Evolutionary conservation across 495 filamentous ascomycete species (phyloP).

Genomic region (Neurospora cerealis): DNA sequence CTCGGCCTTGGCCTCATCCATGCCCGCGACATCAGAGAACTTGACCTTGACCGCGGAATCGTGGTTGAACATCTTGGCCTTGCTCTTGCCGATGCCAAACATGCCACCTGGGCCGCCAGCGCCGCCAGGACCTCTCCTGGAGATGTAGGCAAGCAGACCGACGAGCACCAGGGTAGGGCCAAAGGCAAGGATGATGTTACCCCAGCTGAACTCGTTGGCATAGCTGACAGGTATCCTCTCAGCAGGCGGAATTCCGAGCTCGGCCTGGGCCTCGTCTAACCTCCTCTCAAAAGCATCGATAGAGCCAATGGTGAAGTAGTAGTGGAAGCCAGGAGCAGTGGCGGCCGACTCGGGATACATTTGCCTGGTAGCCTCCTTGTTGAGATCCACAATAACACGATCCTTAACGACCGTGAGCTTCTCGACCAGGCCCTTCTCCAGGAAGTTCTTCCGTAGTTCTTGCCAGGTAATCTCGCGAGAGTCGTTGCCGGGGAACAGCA

Average conservation of each 20-base stretch:
- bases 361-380: conserved; percentile 64
- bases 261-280: conserved; percentile 76
- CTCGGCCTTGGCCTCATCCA: conserved; percentile 96
- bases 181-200: conserved; percentile 59
- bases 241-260: conserved; percentile 69
- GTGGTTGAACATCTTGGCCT: conserved; percentile 93
- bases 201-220: conserved; percentile 59
- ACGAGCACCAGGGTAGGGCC: conserved; percentile 83
- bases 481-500: conserved; percentile 10
- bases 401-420: conserved; percentile 72
- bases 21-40: conserved; percentile 93
- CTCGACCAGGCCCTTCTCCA: conserved; percentile 92
- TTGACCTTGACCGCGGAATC: conserved; percentile 93
- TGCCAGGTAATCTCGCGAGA: conserved; percentile 89
- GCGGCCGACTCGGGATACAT: conserved; percentile 78
- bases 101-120: conserved; percentile 63
- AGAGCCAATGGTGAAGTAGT: conserved; percentile 93
- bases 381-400: conserved; percentile 71
- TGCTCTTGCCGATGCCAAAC: conserved; percentile 91
- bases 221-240: conserved; percentile 91
- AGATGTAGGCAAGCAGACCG: conserved; percentile 62
- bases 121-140: conserved; percentile 48
- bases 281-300: conserved; percentile 84
- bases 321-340: conserved; percentile 59
- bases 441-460: conserved; percentile 82